Base-by-base conservation (phyloP, 257 asterid species). In the Henckelia pumila region DNA sequence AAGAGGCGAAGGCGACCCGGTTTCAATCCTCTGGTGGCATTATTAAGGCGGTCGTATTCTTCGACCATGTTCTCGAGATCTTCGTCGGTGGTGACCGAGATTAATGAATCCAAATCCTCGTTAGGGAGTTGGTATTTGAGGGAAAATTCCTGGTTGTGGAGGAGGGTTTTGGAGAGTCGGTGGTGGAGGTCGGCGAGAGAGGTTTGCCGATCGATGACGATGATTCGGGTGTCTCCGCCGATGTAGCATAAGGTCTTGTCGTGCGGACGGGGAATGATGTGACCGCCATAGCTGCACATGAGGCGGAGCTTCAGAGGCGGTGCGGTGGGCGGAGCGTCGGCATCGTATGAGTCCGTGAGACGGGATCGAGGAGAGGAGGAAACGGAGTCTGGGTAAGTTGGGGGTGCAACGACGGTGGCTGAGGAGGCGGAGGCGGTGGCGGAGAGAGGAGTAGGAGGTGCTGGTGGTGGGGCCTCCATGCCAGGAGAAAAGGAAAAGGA, bases 181-280 rank as follows among this genome's bases (percentile, higher is more conserved):
- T 82, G 47, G 30, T 75, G 88, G 70, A 89, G 77, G 26, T 85
- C 95, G 6, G 83, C 16, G 8, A 87, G 80, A 25, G 95, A 73
- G 35, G 83, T 68, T 7, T 68, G 80, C 68, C 91, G 86, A 23
- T 87, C 95, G 7, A 71, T 77, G 8, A 84, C 89, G 61, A 89
- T 84, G 63, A 89, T 87, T 76, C 95, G 91, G 2, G 95, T 89
- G 20, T 85, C 93, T 16, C 96, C 95, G 23, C 96, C 93, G 1
- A 87, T 83, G 65, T 89, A 89, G 73, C 89, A 80, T 49, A 89
- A 84, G 69, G 95, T 76, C 69, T 85, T 87, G 75, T 89, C 88
- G 50, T 87, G 89, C 22, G 89, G 95, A 26, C 92, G 90, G 66
- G 95, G 95, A 68, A 89, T 83, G 70, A 89, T 86, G 81, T 89